A percentile compares a stretch with the other conserved stretches of the same genome.
phyloP scores from a whole-genome alignment of 106 monocot genomes.

The Xerophyta viscosa region DNA sequence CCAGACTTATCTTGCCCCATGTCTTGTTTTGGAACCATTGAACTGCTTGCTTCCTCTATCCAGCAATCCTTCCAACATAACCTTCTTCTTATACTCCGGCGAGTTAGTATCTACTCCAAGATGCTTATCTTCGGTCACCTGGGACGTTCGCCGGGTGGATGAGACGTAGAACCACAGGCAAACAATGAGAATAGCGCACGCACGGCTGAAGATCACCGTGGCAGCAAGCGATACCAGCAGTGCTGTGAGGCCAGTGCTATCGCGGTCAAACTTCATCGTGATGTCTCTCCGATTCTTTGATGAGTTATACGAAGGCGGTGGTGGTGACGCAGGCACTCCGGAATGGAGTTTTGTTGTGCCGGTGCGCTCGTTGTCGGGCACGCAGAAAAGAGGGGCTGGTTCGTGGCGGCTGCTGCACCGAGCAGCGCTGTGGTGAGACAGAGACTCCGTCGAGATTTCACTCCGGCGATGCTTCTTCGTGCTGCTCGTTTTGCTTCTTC shows the following conservation, averaged over 20 bases:
- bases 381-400: background rate
- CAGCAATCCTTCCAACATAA: slow-evolving; percentile 11
- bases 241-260: slow-evolving; percentile 8
- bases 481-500: too few relatives aligned
- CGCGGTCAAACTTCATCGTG: background rate
- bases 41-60: background rate
- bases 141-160: background rate
- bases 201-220: slow-evolving; percentile 18
- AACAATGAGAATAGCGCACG: slow-evolving; percentile 13
- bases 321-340: background rate
- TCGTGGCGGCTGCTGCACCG: background rate
- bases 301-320: background rate
- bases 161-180: slow-evolving; percentile 23
- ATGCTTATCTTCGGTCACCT: background rate
- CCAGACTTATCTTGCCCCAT: background rate
- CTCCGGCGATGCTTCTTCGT: too few relatives aligned
- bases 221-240: slow-evolving; percentile 15
- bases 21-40: background rate
- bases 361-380: background rate
- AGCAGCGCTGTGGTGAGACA: background rate
- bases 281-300: background rate
- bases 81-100: slow-evolving; percentile 21
- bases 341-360: background rate
- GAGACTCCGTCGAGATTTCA: too few relatives aligned
- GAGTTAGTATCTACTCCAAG: background rate